A percentile compares a stretch with the other conserved stretches of the same genome.
Conservation (phyloP, 345 rosid species). For the Pseudoturritis turrita region DNA sequence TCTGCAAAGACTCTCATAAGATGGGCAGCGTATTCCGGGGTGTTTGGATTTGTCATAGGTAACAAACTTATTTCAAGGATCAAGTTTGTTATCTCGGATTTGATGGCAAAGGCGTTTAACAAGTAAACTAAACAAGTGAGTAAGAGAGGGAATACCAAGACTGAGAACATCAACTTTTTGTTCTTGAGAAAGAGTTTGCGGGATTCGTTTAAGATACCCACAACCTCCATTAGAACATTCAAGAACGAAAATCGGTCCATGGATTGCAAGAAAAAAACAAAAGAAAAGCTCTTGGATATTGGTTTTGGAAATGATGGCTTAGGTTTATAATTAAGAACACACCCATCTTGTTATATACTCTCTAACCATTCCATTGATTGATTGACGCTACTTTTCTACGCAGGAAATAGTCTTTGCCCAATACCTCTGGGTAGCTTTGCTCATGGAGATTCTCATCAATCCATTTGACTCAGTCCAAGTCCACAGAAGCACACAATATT, state of each 20-base stretch:
- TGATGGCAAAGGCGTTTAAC: conserved; percentile 29
- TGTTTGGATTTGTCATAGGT: conserved; percentile 23
- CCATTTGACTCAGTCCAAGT: conserved; percentile 9
- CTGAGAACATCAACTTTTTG: conserved; percentile 35
- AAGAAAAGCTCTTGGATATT: conserved; percentile 1
- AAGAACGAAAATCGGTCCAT: conserved; percentile 6
- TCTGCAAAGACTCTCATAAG: conserved; percentile 21
- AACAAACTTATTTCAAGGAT: conserved; percentile 16
- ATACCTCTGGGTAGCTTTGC: background rate
- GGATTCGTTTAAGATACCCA: conserved; percentile 37
- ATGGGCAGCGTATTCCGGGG: conserved; percentile 24
- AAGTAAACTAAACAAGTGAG: conserved; percentile 27
- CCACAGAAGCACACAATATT: background rate
- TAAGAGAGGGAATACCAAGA: conserved; percentile 29
- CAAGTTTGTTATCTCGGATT: conserved; percentile 27
- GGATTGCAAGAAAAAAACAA: background rate
- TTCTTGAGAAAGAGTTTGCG: conserved; percentile 39
- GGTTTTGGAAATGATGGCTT: background rate
- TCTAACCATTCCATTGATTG: background rate
- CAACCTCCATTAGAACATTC: conserved; percentile 15
- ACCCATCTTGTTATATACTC: conserved; percentile 11
- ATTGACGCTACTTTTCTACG: background rate
- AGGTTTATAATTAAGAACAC: background rate
- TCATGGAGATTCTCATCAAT: background rate
- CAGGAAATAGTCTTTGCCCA: conserved; percentile 5